These are phyloP conservation scores for Neophaeococcomyces aloes DNA, from an alignment of 2,329 filamentous ascomycete species.

Conservation along the genomic window DNA sequence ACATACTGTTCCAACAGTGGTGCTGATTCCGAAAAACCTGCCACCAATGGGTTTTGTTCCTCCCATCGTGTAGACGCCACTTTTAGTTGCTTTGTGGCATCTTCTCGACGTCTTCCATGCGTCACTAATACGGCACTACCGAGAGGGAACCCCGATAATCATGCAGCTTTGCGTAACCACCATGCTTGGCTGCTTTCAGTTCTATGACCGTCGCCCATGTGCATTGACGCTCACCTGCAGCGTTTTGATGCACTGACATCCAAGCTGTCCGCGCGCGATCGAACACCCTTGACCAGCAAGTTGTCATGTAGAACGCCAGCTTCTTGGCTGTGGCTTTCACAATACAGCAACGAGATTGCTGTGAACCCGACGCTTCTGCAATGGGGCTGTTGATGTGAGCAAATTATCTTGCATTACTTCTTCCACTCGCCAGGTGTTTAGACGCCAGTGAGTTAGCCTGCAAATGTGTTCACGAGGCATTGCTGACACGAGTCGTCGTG, in stretches of 20 bases:
- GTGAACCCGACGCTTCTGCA: too few species aligned
- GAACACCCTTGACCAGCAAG: not conserved
- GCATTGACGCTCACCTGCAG: not conserved
- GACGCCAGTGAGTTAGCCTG: too few species aligned
- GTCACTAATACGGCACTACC: conserved; percentile 2
- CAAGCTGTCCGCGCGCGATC: not conserved
- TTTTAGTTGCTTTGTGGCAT: conserved; percentile 1
- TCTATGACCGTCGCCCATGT: not conserved
- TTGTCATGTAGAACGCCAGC: too few species aligned
- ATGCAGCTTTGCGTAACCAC: not conserved
- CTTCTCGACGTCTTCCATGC: conserved; percentile 8
- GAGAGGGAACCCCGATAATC: not conserved
- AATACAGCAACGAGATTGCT: too few species aligned
- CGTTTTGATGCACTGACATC: not conserved
- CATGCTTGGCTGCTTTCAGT: conserved; percentile 4
- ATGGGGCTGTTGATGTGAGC: too few species aligned
- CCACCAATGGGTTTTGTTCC: not conserved
- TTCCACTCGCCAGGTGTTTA: too few species aligned
- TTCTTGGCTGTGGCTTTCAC: too few species aligned
- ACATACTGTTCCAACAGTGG: not conserved
- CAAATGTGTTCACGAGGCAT: too few species aligned
- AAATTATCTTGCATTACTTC: too few species aligned
- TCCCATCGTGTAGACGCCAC: not conserved
- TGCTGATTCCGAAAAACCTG: not conserved
- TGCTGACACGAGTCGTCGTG: too few species aligned